Evolutionary conservation across 176 grass and related monocot species (phyloP).

Genomic region (Oryza glaberrima): DNA sequence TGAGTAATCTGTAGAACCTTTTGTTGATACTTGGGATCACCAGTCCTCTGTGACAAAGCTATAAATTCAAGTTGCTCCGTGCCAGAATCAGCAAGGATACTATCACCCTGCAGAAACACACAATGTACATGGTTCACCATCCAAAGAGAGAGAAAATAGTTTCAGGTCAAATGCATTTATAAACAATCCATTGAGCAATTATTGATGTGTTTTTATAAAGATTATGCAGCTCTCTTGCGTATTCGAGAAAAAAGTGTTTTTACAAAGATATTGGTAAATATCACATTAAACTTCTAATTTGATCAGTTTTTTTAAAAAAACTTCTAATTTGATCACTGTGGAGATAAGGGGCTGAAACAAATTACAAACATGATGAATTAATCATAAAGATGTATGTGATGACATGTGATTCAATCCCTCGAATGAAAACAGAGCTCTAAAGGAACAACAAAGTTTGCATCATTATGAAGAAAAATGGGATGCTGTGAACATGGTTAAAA

Average conservation of each 20-base stretch:
- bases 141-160: conserved; percentile 1
- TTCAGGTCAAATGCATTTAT: conserved; percentile 2
- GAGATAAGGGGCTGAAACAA: background rate
- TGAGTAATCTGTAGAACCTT: conserved; percentile 60
- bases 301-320: background rate
- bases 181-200: conserved; percentile 12
- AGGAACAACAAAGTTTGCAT: background rate
- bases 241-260: background rate
- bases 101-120: conserved; percentile 71
- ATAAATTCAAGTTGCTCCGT: conserved; percentile 98
- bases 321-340: background rate
- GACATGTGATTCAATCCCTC: conserved; percentile 15
- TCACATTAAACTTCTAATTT: conserved; percentile 5
- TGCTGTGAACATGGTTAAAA: conserved; percentile 21
- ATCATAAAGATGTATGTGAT: background rate
- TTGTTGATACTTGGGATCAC: conserved; percentile 87
- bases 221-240: background rate
- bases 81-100: conserved; percentile 97
- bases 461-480: background rate
- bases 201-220: background rate
- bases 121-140: conserved; percentile 25
- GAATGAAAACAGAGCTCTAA: conserved; percentile 17
- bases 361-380: background rate
- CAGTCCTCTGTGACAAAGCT: conserved; percentile 92
- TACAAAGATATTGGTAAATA: background rate